Evolutionary conservation across 2,329 filamentous ascomycete species (phyloP).

Genomic region (Ceratocystis eucalypticola): DNA sequence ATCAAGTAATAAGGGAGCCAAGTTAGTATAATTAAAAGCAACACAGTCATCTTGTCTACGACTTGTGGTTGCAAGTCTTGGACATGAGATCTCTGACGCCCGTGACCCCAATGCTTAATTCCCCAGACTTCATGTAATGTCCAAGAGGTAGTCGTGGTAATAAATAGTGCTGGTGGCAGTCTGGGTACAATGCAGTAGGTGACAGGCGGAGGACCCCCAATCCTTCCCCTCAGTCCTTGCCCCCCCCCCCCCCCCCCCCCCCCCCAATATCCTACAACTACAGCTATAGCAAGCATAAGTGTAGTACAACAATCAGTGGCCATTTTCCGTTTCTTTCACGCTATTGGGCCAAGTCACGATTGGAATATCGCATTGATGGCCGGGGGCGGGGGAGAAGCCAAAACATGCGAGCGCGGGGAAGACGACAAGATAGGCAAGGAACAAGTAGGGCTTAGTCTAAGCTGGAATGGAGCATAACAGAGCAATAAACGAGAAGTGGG

Average conservation of each 20-base stretch:
- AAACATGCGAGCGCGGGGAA: not conserved
- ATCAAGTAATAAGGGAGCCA: not conserved
- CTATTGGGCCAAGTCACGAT: not conserved
- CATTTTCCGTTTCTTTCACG: not conserved
- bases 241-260: not conserved
- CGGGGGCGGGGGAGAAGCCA: not conserved
- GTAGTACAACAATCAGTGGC: not conserved
- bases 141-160: not conserved
- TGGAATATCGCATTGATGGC: not conserved
- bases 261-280: too few relatives aligned
- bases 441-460: not conserved
- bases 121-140: not conserved
- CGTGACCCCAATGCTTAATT: not conserved
- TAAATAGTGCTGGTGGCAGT: not conserved
- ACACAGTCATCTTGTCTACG: not conserved
- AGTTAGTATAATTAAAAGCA: not conserved
- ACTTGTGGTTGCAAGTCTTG: not conserved
- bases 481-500: not conserved
- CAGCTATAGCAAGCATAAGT: not conserved
- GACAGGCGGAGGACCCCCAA: not conserved
- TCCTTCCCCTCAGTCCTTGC: not conserved
- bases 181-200: not conserved
- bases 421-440: not conserved
- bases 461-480: not conserved
- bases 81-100: not conserved